Evolutionary conservation across 2,329 filamentous ascomycete genomes (phyloP).

Genomic region (Aspergillus sp.): DNA sequence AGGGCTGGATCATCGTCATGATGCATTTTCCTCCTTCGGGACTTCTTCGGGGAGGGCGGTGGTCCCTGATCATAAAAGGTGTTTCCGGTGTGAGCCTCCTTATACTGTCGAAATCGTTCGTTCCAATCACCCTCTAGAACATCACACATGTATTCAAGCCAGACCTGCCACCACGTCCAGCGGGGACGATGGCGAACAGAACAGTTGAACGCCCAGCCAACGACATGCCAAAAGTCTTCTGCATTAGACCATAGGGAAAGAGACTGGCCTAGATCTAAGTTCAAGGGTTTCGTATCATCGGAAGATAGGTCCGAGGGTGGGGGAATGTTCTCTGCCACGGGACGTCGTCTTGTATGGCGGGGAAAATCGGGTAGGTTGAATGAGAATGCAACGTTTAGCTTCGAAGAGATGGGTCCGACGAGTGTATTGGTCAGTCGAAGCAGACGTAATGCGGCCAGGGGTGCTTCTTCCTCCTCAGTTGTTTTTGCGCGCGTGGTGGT

Average conservation of each 20-base stretch:
- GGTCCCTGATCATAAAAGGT: background rate
- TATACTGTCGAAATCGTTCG: conserved; percentile 27
- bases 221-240: conserved; percentile 83
- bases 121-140: conserved; percentile 49
- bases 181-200: conserved; percentile 70
- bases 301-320: conserved; percentile 25
- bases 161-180: conserved; percentile 80
- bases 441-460: conserved; percentile 68
- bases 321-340: conserved; percentile 23
- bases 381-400: conserved; percentile 69
- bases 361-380: conserved; percentile 55
- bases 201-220: conserved; percentile 94
- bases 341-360: conserved; percentile 34
- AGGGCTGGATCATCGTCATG: conserved; percentile 15
- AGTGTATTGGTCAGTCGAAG: conserved; percentile 67
- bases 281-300: conserved; percentile 56
- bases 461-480: conserved; percentile 61
- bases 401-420: conserved; percentile 70
- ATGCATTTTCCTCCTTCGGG: conserved; percentile 21
- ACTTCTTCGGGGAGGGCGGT: background rate
- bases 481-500: conserved; percentile 73
- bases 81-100: background rate
- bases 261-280: conserved; percentile 62
- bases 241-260: conserved; percentile 73
- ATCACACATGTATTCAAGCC: conserved; percentile 70